Evolutionary conservation across 2,329 filamentous ascomycete species (phyloP), one percentile per base, ranked within the genome.

Genomic region (Epichloe sp.): DNA sequence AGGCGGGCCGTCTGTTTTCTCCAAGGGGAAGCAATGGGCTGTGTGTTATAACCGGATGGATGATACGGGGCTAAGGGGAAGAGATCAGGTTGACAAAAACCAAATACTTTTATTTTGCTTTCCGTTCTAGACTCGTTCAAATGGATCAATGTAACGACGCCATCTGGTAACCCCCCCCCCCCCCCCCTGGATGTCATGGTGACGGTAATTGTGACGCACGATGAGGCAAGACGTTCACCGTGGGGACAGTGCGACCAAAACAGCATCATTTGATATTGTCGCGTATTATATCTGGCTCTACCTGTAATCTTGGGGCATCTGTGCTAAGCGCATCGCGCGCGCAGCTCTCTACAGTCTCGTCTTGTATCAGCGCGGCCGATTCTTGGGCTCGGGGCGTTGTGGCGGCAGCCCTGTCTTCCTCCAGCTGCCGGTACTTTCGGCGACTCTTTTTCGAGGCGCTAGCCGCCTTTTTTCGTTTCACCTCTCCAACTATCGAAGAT

Each of bases 381-480:
- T 50, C 36, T 1, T 31, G 15, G 11, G 11, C 23, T n/a, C 3
- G 11, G 31, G 44, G 17, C 31, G 46, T 31, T 5, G 44, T 46
- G 31, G 47, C 44, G 53, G 49, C 61, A 2, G 57, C 62, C 57
- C 72, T 74, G 46, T 71, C 74, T 53, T 76, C 76, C 4, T 73
- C 76, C 1, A 87, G 65, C 61, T 75, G 75, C 54, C 75, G 75
- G 62, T 91, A 91, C 67, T 95, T 95, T 59, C 88, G 76, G 60
- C 83, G 78, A 51, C 79, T 82, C 77, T 96, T 96, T 71, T 96
- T 94, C 5, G 73, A 76, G 21, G 79, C 79, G 63, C 88, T 93
- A 34, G 82, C 85, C 60, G 86, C 83, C 68, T 79, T 86, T 70
- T 78, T 84, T 55, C 74, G 75, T 63, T 80, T 82, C 42, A 76